A percentile compares a stretch with the other conserved stretches of the same genome.
Evolutionary conservation across 768 basidiomycete genomes (phyloP).

Genomic region (Suillus americanus): DNA sequence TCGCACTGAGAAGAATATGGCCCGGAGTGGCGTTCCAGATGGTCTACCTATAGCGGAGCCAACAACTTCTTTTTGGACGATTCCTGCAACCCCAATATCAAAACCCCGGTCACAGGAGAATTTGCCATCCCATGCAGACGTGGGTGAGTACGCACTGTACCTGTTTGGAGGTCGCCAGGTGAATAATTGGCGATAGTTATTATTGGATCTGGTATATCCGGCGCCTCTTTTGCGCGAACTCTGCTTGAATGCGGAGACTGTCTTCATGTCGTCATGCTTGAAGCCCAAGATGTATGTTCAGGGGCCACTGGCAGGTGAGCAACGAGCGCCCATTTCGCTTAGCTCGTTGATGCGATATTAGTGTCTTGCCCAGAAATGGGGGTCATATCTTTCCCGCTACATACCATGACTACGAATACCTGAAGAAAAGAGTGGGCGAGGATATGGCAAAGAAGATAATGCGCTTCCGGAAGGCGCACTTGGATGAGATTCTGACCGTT

Average conservation of each 20-base stretch:
- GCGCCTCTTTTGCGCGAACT: constrained; percentile 41
- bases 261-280: constrained; percentile 51
- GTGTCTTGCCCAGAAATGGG: constrained; percentile 38
- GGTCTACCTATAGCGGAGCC: constrained; percentile 57
- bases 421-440: constrained; percentile 39
- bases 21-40: constrained; percentile 31
- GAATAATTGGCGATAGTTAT: constrained; percentile 30
- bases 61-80: constrained; percentile 63
- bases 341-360: neutral
- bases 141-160: constrained; percentile 33
- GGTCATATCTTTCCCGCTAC: constrained; percentile 51
- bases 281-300: constrained; percentile 58
- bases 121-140: constrained; percentile 55
- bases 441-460: constrained; percentile 39
- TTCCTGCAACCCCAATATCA: constrained; percentile 50
- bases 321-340: constrained; percentile 1
- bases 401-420: constrained; percentile 43
- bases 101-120: constrained; percentile 18
- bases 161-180: neutral
- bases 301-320: constrained; percentile 52
- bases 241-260: constrained; percentile 26
- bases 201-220: constrained; percentile 57
- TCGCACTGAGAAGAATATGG: constrained; percentile 10
- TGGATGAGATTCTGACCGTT: constrained; percentile 30
- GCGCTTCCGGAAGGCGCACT: constrained; percentile 40